Evolutionary conservation across 2,329 filamentous ascomycete genomes (phyloP), one percentile per base, ranked within the genome.

Genomic region (Aspergillus pseudotamarii): DNA sequence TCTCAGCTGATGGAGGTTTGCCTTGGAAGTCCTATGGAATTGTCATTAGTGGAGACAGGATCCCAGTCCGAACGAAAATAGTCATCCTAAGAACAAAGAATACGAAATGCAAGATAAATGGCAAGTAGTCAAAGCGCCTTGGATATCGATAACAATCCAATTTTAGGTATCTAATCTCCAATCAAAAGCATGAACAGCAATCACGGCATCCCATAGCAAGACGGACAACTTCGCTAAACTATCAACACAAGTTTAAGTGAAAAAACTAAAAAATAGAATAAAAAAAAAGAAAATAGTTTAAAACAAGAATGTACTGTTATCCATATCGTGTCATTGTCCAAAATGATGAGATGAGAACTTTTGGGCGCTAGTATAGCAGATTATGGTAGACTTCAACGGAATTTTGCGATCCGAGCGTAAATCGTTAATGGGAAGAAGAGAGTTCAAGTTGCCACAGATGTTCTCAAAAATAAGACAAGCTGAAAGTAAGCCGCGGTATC

Each of bases 131-230:
- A 23, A 51, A 51, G 48, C 48, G 48, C 19, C 51, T 12, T 36
- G 21, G 11, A 55, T 38, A 38, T 55, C 30, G 21, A 55, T 55
- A 55, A 54, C 51, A 55, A 55, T n/a, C 51, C n/a, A 36, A 38
- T 41, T 14, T 41, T 9, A 38, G 32, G 19, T 55, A 55, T 38
- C 32, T 36, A 36, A 30, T 12, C 32, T 38, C 51, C 51, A 55
- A 38, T 55, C 51, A 38, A 55, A 48, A 26, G 26, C 32, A 38
- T 38, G 34, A 34, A 54, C 51, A 55, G 38, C 32, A 55, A 28
- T 23, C 34, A 26, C 23, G 11, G n/a, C 16, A 38, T 38, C 32
- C 28, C 51, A 19, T 11, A 26, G n/a, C 34, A 38, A 21, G 28
- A 51, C 28, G 4, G 16, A n/a, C 16, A 19, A 12, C 10, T 34